A percentile compares a stretch with the other conserved stretches of the same genome.
Conservation (phyloP, 1,284 basidiomycete genomes). For the Microbotryum silenes-acaulis region DNA sequence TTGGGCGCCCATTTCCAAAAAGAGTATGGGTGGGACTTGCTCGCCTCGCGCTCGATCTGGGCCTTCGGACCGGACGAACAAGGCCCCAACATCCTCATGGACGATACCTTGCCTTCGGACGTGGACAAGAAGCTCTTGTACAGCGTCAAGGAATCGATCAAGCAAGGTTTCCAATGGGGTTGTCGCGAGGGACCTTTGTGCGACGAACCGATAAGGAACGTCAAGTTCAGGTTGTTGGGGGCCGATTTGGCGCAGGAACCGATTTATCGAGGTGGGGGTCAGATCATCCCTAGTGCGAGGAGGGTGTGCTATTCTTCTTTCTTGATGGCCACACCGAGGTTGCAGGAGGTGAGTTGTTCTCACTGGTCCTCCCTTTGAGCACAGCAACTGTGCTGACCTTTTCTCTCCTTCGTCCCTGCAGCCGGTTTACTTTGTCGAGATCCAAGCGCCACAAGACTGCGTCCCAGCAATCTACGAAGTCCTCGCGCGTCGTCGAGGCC, state of each 20-base stretch:
- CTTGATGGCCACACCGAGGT: conserved; percentile 57
- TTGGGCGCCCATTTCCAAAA: conserved; percentile 88
- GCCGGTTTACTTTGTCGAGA: conserved; percentile 96
- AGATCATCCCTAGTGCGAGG: conserved; percentile 95
- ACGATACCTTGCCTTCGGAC: conserved; percentile 92
- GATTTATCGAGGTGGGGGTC: conserved; percentile 94
- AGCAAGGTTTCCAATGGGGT: conserved; percentile 99
- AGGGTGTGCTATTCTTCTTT: conserved; percentile 99
- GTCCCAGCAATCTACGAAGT: conserved; percentile 97
- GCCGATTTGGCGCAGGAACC: conserved; percentile 86
- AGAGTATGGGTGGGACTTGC: conserved; percentile 95
- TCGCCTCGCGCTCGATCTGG: conserved; percentile 97
- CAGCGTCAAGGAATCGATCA: conserved; percentile 87
- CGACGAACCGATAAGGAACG: conserved; percentile 97
- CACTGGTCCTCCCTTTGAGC: background rate
- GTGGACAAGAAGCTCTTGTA: conserved; percentile 88
- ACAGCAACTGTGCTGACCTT: background rate
- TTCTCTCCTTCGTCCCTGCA: conserved; percentile 51
- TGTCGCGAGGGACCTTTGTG: conserved; percentile 93
- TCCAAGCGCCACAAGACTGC: conserved; percentile 95
- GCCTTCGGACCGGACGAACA: conserved; percentile 97
- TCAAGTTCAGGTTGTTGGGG: conserved; percentile 93
- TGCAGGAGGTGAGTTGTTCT: conserved; percentile 33
- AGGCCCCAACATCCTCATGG: conserved; percentile 85
- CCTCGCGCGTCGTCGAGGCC: conserved; percentile 87